Evolutionary conservation across 129 eudicot species (phyloP).

Genomic region (Lactuca sativa): DNA sequence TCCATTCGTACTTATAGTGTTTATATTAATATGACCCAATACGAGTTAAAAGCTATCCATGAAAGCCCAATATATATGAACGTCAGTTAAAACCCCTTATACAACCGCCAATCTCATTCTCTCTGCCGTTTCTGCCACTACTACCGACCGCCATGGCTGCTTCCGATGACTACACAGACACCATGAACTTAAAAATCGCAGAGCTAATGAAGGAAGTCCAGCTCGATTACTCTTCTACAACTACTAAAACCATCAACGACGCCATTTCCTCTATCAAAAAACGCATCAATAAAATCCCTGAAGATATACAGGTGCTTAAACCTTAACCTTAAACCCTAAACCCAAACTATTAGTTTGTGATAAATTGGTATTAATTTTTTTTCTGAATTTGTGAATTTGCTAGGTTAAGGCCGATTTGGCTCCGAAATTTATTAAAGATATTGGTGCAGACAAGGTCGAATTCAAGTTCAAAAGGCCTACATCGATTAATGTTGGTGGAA

Average conservation of each 20-base stretch:
- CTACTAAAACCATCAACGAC: slow-evolving; percentile 44
- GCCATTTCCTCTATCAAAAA: slow-evolving; percentile 53
- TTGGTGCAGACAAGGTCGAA: slow-evolving; percentile 89
- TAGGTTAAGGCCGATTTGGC: slow-evolving; percentile 82
- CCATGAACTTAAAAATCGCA: slow-evolving; percentile 53
- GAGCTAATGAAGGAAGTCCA: slow-evolving; percentile 79
- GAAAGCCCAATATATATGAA: slow-evolving; percentile 21
- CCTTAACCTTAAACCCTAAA: slow-evolving; percentile 28
- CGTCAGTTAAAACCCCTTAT: slow-evolving; percentile 21
- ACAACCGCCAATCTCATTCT: slow-evolving; percentile 25
- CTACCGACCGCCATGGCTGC: slow-evolving; percentile 38
- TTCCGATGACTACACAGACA: slow-evolving; percentile 37
- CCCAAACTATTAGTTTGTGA: neutral
- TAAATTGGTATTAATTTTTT: neutral
- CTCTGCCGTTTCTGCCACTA: slow-evolving; percentile 8
- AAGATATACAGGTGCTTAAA: slow-evolving; percentile 57
- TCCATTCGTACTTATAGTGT: neutral
- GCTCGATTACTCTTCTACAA: slow-evolving; percentile 58
- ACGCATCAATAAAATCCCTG: slow-evolving; percentile 52
- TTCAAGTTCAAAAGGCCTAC: slow-evolving; percentile 75
- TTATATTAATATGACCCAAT: neutral
- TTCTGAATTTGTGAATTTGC: slow-evolving; percentile 1
- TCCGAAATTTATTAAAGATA: slow-evolving; percentile 71
- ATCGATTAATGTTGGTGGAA: slow-evolving; percentile 68
- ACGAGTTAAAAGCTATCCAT: neutral